Conservation (phyloP, 2,329 filamentous ascomycete genomes). For the Diaporthe sp. region DNA sequence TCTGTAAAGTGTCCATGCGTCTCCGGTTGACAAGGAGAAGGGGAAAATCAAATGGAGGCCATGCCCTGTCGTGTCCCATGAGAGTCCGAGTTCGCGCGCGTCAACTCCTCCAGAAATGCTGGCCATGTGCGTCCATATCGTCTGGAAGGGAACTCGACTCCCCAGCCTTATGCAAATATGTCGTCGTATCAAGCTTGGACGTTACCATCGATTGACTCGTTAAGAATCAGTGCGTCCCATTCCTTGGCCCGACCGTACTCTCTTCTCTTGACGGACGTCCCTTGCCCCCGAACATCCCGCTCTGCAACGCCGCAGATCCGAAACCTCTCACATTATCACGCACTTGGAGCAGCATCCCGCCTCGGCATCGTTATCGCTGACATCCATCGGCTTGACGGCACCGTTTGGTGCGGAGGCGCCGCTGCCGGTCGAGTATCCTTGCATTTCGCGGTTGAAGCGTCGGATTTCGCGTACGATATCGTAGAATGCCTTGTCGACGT, state of each 20-base stretch:
- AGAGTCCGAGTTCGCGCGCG: slow-evolving; percentile 38
- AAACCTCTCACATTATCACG: slow-evolving; percentile 83
- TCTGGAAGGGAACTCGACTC: slow-evolving; percentile 39
- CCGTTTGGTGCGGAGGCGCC: slow-evolving; percentile 73
- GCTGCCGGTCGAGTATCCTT: slow-evolving; percentile 82
- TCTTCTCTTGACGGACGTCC: slow-evolving; percentile 13
- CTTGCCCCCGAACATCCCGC: slow-evolving; percentile 13
- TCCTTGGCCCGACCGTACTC: slow-evolving; percentile 17
- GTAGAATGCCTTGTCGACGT: slow-evolving; percentile 98
- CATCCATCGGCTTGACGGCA: slow-evolving; percentile 81
- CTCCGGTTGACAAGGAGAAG: slow-evolving; percentile 41
- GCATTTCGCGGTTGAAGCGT: slow-evolving; percentile 98
- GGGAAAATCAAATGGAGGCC: slow-evolving; percentile 40
- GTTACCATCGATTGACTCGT: slow-evolving; percentile 34
- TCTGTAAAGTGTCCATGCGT: slow-evolving; percentile 42
- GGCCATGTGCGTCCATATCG: slow-evolving; percentile 41
- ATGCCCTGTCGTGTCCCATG: slow-evolving; percentile 43
- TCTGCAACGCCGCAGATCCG: slow-evolving; percentile 24
- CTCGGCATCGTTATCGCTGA: slow-evolving; percentile 77
- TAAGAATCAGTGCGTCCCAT: slow-evolving; percentile 22
- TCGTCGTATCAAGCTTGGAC: slow-evolving; percentile 41
- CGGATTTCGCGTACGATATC: slow-evolving; percentile 98
- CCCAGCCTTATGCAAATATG: slow-evolving; percentile 43
- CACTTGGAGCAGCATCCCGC: slow-evolving; percentile 89
- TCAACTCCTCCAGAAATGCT: slow-evolving; percentile 43